Base-by-base conservation (phyloP, 1,139 yeast genomes). In the Oligophagozyma castellii region DNA sequence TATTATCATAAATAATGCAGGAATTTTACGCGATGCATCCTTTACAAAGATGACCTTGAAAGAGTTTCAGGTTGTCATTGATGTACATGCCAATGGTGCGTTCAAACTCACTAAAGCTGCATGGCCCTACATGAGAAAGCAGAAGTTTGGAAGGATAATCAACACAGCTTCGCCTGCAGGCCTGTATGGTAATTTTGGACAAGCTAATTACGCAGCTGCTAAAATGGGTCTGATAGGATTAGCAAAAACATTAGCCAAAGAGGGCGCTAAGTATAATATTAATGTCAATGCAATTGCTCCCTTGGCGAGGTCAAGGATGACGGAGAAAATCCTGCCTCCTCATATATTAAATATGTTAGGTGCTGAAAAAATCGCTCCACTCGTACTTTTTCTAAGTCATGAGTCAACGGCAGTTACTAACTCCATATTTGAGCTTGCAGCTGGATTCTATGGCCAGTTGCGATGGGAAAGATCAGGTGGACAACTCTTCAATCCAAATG, bases 81-180 rank as follows among this genome's bases (percentile, higher is more conserved):
- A 76, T 43, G 95, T 89, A 31, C 98, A 89, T 57, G 65, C 86
- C 35, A 77, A 72, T 45, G 96, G 95, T 47, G 81, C 95, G 13
- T 86, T 67, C 61, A 76, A 73, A 59, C 74, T 81, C 31, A 75
- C 95, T 31, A 67, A 69, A 46, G 92, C 94, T 19, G 95, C 95
- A 26, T 89, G 96, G 96, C 89, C 93, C 14, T 65, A 78, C 53
- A 71, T 89, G 63, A 73, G 73, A 51, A 62, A 79, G 46, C 96
- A 89, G 58, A 69, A 70, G 39, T 89, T 63, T 51, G 98, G 98
- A 41, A 68, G 96, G 48, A 68, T 89, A 45, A 60, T 89, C 48
- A 86, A 83, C 65, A 86, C 96, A 13, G 74, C 94, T 26, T 84
- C 95, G 5, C 95, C 96, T 16, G 96, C 96, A 28, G 96, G 96